Percentiles rank a stretch among this genome's conserved stretches.
phyloP scores from a whole-genome alignment of 2,329 filamentous ascomycete species.

The Coniella lustricola region DNA sequence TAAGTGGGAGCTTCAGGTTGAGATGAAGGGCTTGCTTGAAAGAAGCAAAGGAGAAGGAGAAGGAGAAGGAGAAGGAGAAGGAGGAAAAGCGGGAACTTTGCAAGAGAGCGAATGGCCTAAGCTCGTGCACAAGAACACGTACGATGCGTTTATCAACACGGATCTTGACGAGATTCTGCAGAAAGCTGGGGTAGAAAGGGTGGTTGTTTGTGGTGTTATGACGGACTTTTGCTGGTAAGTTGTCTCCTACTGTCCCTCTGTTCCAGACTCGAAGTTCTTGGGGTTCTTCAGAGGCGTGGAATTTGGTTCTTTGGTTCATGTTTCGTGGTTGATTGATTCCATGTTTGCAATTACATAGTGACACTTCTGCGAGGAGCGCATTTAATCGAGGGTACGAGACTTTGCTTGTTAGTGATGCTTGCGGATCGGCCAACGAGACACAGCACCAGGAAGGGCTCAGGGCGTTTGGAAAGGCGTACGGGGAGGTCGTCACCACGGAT shows the following conservation, averaged over 20 bases:
- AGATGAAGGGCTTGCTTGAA: constrained; percentile 17
- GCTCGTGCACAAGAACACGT: constrained; percentile 32
- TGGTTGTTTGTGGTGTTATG: constrained; percentile 34
- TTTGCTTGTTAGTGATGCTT: constrained; percentile 32
- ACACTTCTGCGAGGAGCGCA: constrained; percentile 30
- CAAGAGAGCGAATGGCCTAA: neutral
- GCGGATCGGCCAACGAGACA: constrained; percentile 26
- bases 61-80: too few relatives aligned
- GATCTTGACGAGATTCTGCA: constrained; percentile 23
- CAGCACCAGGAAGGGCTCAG: constrained; percentile 28
- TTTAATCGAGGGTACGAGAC: constrained; percentile 35
- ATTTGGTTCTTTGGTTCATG: too few relatives aligned
- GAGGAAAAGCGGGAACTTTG: neutral
- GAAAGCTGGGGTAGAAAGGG: constrained; percentile 22
- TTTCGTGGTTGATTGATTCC: neutral
- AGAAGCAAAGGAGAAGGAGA: too few relatives aligned
- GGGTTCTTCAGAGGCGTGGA: too few relatives aligned
- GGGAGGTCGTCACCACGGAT: constrained; percentile 14
- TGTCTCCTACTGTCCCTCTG: neutral
- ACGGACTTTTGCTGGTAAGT: constrained; percentile 31
- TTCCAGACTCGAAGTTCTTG: too few relatives aligned
- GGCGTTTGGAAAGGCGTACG: constrained; percentile 29
- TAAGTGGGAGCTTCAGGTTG: constrained; percentile 27
- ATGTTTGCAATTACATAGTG: constrained; percentile 14
- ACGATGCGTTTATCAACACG: constrained; percentile 33